Evolutionary conservation across 495 filamentous ascomycete species (phyloP).

Genomic region (Xylaria telfairii): DNA sequence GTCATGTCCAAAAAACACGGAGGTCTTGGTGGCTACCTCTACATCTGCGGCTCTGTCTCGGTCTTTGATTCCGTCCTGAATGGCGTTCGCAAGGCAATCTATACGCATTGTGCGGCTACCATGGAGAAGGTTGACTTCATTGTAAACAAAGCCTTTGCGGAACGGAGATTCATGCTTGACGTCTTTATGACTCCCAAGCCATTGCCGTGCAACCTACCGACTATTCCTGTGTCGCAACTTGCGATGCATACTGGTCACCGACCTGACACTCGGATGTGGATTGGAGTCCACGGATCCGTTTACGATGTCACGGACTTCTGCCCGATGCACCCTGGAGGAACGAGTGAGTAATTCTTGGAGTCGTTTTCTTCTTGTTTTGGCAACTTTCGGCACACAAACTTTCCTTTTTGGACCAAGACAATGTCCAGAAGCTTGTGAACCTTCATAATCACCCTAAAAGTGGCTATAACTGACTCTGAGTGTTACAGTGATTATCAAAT

Average conservation of each 20-base stretch:
- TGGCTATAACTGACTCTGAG: too few species aligned
- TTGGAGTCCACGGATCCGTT: conserved; percentile 56
- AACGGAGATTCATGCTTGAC: conserved; percentile 60
- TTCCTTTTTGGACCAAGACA: too few species aligned
- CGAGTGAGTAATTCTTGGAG: too few species aligned
- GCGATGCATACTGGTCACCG: conserved; percentile 55
- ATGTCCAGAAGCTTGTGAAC: too few species aligned
- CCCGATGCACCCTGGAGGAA: conserved; percentile 57
- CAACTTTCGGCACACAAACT: too few species aligned
- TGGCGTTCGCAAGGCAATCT: conserved; percentile 57
- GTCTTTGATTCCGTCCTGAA: conserved; percentile 61
- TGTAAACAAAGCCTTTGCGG: conserved; percentile 57
- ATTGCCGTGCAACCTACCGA: conserved; percentile 53
- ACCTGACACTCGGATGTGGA: conserved; percentile 56
- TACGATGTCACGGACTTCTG: conserved; percentile 59
- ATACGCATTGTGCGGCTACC: conserved; percentile 54
- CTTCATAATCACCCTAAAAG: too few species aligned
- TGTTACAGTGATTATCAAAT: conserved; percentile 57
- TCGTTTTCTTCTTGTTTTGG: too few species aligned
- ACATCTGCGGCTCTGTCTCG: conserved; percentile 59
- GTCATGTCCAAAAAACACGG: conserved; percentile 61
- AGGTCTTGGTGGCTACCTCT: conserved; percentile 57
- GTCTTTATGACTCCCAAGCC: conserved; percentile 62
- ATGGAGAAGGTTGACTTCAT: conserved; percentile 54
- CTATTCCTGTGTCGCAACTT: conserved; percentile 55